phyloP scores from a whole-genome alignment of 306 rosid species.

The Lathyrus sativus region DNA sequence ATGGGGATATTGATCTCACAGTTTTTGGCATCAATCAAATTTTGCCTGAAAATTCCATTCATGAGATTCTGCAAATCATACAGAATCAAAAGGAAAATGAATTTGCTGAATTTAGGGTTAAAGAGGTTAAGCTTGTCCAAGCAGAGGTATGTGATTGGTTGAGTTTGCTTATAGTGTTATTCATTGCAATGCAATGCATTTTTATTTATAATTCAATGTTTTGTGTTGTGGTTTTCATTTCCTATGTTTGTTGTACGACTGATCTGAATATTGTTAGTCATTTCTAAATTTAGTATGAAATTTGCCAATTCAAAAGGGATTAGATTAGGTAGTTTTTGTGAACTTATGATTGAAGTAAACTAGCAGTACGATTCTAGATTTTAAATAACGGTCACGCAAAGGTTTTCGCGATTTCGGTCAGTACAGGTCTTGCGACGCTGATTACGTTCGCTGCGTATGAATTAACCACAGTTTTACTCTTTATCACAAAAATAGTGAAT shows the following conservation, averaged over 20 bases:
- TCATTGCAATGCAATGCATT: slow-evolving; percentile 12
- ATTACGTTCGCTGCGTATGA: too few relatives aligned
- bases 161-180: background rate
- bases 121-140: slow-evolving; percentile 68
- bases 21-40: slow-evolving; percentile 51
- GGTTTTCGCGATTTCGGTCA: too few relatives aligned
- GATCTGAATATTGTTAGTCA: background rate
- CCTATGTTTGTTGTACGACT: background rate
- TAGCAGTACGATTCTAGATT: background rate
- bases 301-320: background rate
- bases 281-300: slow-evolving; percentile 1
- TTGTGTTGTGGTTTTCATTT: background rate
- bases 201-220: background rate
- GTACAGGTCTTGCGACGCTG: too few relatives aligned
- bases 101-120: slow-evolving; percentile 60
- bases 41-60: slow-evolving; percentile 58
- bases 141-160: slow-evolving; percentile 63
- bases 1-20: slow-evolving; percentile 88
- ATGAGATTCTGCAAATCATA: slow-evolving; percentile 52
- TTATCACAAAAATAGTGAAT: too few relatives aligned
- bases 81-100: slow-evolving; percentile 56
- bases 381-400: too few relatives aligned
- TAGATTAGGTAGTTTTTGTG: background rate
- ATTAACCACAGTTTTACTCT: too few relatives aligned
- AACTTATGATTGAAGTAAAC: background rate